These are phyloP conservation scores for Phaeosphaeriaceae sp. DNA, from an alignment of 2,329 filamentous ascomycete genomes.

Conservation along the genomic window DNA sequence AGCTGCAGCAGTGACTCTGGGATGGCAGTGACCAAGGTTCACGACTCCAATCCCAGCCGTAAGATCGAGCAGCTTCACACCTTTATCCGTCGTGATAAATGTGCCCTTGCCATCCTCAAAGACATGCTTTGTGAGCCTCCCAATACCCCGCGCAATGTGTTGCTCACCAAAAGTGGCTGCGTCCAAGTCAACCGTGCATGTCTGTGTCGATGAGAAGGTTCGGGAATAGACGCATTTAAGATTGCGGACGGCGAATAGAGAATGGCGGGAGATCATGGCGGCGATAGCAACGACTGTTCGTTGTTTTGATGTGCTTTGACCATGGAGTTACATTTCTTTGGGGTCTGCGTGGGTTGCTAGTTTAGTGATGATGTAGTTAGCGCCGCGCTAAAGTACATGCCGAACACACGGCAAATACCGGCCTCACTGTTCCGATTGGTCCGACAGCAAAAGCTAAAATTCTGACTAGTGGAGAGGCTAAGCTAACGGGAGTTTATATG, in stretches of 20 bases:
- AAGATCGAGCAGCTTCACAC: constrained; percentile 38
- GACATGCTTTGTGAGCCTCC: constrained; percentile 39
- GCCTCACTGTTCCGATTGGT: too few species aligned
- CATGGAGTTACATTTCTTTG: too few species aligned
- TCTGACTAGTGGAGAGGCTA: too few species aligned
- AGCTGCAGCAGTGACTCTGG: constrained; percentile 38
- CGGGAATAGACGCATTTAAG: constrained; percentile 13
- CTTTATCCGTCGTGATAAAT: constrained; percentile 40
- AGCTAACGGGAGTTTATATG: too few species aligned
- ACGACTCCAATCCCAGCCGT: constrained; percentile 39
- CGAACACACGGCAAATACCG: too few species aligned
- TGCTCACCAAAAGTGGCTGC: constrained; percentile 34
- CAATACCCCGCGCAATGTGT: constrained; percentile 41
- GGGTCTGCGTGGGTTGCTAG: too few species aligned
- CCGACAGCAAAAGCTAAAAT: too few species aligned
- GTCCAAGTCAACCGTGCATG: constrained; percentile 22
- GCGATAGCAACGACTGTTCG: too few species aligned
- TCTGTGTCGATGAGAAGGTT: constrained; percentile 26
- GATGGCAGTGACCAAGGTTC: constrained; percentile 39
- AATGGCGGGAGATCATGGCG: constrained; percentile 16
- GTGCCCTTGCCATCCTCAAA: constrained; percentile 38
- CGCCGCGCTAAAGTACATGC: too few species aligned
- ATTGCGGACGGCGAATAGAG: constrained; percentile 18
- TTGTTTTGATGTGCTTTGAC: too few species aligned
- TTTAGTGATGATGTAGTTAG: too few species aligned